A percentile compares a stretch with the other conserved stretches of the same genome.
Conservation (phyloP, 2,329 filamentous ascomycete genomes). For the Penicillium sp. region DNA sequence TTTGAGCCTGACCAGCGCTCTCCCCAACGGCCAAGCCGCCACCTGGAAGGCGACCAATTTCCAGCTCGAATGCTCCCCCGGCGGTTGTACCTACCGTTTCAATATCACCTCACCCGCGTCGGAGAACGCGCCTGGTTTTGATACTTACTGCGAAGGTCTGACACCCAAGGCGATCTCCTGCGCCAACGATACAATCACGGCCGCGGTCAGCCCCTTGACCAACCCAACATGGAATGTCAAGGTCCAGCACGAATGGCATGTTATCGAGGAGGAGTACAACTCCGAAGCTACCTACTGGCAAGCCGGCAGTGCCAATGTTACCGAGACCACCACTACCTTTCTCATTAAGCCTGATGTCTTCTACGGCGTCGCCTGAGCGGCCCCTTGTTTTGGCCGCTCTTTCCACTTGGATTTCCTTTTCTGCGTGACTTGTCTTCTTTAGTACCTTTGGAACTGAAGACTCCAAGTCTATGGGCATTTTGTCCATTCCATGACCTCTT, state of each 20-base stretch:
- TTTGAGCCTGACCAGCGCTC: constrained; percentile 23
- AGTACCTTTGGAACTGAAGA: neutral
- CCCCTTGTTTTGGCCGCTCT: neutral
- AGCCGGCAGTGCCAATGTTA: constrained; percentile 27
- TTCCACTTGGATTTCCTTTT: neutral
- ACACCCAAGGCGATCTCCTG: constrained; percentile 28
- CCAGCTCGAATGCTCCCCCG: constrained; percentile 33
- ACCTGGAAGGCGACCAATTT: constrained; percentile 37
- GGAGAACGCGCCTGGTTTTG: constrained; percentile 36
- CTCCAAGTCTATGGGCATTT: neutral
- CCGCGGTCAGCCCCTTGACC: constrained; percentile 19
- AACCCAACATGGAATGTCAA: constrained; percentile 31
- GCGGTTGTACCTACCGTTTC: constrained; percentile 37
- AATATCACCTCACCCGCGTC: constrained; percentile 30
- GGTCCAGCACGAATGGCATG: constrained; percentile 31
- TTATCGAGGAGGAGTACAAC: constrained; percentile 13
- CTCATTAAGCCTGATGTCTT: constrained; percentile 15
- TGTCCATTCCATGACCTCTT: neutral
- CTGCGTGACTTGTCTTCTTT: constrained; percentile 1
- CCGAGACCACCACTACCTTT: constrained; percentile 21
- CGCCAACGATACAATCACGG: constrained; percentile 26
- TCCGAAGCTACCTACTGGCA: constrained; percentile 15
- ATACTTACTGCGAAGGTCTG: constrained; percentile 35
- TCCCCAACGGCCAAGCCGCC: constrained; percentile 20
- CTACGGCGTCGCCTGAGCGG: constrained; percentile 31